Conservation (phyloP, 2,329 filamentous ascomycete genomes). For the Colletotrichum chrysophilum region DNA sequence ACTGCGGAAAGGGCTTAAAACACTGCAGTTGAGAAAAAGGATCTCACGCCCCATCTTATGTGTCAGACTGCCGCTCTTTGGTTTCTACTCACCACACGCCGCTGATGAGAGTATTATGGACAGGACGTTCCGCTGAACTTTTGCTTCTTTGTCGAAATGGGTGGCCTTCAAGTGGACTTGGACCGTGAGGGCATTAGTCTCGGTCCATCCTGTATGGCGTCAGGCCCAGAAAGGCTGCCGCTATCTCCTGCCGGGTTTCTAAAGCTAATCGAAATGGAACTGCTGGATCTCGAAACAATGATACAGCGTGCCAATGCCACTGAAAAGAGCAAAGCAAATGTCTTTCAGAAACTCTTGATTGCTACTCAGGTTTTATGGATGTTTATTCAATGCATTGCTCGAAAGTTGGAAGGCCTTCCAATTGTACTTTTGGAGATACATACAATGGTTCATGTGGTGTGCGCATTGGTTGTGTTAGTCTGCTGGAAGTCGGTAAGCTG, state of each 20-base stretch:
- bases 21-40: rapidly evolving
- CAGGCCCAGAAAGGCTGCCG: background rate
- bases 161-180: conserved; percentile 6
- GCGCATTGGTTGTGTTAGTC: background rate
- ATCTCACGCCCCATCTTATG: too few relatives aligned
- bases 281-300: background rate
- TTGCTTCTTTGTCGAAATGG: too few relatives aligned
- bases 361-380: conserved; percentile 44
- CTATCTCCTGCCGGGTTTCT: conserved; percentile 9
- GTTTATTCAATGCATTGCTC: conserved; percentile 35
- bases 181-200: background rate
- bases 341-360: conserved; percentile 38
- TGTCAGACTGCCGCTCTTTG: too few relatives aligned
- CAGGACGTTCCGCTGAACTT: too few relatives aligned
- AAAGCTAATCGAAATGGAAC: background rate
- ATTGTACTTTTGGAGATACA: conserved; percentile 41
- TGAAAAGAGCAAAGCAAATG: conserved; percentile 42
- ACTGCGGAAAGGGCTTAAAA: background rate
- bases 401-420: conserved; percentile 34
- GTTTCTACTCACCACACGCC: too few relatives aligned
- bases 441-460: conserved; percentile 35
- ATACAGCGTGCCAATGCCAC: conserved; percentile 25
- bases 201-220: rapidly evolving
- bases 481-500: background rate
- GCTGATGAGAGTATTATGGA: too few relatives aligned